These are phyloP conservation scores for Cornus florida DNA, from an alignment of 148 eudicot genomes.

Conservation along the genomic window DNA sequence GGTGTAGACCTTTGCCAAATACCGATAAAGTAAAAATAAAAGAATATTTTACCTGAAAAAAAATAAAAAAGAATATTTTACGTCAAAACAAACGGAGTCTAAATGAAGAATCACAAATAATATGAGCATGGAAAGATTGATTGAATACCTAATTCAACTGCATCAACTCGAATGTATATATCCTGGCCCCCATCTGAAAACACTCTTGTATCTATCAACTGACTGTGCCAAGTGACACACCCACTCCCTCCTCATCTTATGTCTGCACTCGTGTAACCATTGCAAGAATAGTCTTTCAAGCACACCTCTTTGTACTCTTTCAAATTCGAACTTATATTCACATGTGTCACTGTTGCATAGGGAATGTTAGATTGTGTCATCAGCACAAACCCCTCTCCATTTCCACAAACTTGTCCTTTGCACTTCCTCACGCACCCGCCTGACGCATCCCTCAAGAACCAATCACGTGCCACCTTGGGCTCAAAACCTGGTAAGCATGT, in stretches of 20 bases:
- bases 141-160: conserved; percentile 31
- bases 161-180: conserved; percentile 38
- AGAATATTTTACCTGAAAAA: too few relatives aligned
- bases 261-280: conserved; percentile 39
- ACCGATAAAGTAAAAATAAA: too few relatives aligned
- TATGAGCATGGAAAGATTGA: neutral
- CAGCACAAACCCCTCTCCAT: conserved; percentile 41
- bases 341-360: conserved; percentile 30
- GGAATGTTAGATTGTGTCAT: conserved; percentile 36
- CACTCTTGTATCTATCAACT: conserved; percentile 35
- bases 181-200: conserved; percentile 42
- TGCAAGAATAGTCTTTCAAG: conserved; percentile 44
- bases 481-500: conserved; percentile 43
- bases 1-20: too few relatives aligned
- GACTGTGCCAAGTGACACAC: conserved; percentile 32
- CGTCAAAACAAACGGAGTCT: too few relatives aligned
- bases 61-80: too few relatives aligned
- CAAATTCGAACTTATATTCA: conserved; percentile 18
- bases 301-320: conserved; percentile 33
- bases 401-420: conserved; percentile 31
- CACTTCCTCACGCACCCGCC: conserved; percentile 39
- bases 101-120: too few relatives aligned
- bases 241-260: conserved; percentile 32
- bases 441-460: conserved; percentile 39
- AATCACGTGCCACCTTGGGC: conserved; percentile 37